Conservation (phyloP, 805 yeast genomes). For the Candida golubevii region DNA sequence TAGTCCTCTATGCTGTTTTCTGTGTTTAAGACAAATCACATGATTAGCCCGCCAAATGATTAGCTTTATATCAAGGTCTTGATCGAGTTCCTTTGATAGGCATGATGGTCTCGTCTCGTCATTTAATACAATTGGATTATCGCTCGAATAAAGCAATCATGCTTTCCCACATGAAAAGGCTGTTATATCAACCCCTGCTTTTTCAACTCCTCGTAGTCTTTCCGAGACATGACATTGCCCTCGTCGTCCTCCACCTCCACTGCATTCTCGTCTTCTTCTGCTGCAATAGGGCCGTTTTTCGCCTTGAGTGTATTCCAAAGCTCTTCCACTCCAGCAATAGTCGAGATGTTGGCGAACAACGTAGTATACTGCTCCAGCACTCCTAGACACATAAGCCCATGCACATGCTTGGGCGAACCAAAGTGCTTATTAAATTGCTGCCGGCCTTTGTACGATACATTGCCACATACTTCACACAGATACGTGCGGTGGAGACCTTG, state of each 20-base stretch:
- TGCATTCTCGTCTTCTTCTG: conserved; percentile 45
- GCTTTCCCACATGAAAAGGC: too few relatives aligned
- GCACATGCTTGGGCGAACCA: conserved; percentile 59
- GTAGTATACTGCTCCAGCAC: conserved; percentile 43
- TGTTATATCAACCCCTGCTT: conserved; percentile 73
- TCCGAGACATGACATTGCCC: conserved; percentile 87
- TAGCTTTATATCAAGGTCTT: too few relatives aligned
- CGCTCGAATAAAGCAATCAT: too few relatives aligned
- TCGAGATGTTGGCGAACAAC: conserved; percentile 59
- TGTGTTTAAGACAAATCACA: too few relatives aligned
- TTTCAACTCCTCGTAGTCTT: conserved; percentile 78
- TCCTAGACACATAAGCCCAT: conserved; percentile 75
- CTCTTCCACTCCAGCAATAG: conserved; percentile 61
- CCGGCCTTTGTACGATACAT: conserved; percentile 67
- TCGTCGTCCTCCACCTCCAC: conserved; percentile 88
- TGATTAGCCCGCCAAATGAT: too few relatives aligned
- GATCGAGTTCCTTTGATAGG: too few relatives aligned
- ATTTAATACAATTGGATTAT: too few relatives aligned
- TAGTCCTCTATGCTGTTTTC: too few relatives aligned
- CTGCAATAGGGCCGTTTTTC: conserved; percentile 31
- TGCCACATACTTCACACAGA: conserved; percentile 85
- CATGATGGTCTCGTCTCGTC: too few relatives aligned
- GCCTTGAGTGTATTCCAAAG: conserved; percentile 45
- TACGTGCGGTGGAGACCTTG: conserved; percentile 76
- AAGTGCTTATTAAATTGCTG: conserved; percentile 72